Conservation (phyloP, 805 yeast species). For the Candida silvatica region DNA sequence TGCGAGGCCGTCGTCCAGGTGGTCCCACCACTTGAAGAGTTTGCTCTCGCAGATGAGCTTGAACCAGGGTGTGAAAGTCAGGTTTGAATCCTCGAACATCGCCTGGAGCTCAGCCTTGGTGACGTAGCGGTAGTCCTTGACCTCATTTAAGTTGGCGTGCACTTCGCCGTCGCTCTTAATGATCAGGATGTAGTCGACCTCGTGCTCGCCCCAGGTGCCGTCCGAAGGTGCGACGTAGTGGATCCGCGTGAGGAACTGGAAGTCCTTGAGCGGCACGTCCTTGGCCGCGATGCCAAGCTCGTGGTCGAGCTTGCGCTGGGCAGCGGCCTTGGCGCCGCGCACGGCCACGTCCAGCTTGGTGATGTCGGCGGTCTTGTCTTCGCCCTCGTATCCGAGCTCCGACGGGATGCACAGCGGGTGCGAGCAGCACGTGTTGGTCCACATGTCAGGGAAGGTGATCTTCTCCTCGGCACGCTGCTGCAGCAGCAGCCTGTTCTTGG, state of each 20-base stretch:
- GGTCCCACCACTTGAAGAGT: conserved; percentile 91
- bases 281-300: conserved; percentile 72
- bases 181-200: conserved; percentile 88
- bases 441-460: conserved; percentile 91
- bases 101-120: conserved; percentile 51
- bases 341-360: conserved; percentile 45
- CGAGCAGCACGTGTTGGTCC: conserved; percentile 99
- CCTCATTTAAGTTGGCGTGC: conserved; percentile 71
- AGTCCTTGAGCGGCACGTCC: conserved; percentile 55
- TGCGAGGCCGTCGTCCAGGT: conserved; percentile 45
- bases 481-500: conserved; percentile 63
- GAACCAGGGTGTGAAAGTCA: conserved; percentile 96
- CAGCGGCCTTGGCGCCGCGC: conserved; percentile 78
- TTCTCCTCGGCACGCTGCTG: conserved; percentile 97
- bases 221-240: conserved; percentile 86
- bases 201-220: conserved; percentile 94
- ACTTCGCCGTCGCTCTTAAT: conserved; percentile 44
- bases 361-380: conserved; percentile 12
- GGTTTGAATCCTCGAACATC: conserved; percentile 60
- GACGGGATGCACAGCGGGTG: conserved; percentile 83
- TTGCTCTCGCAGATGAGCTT: conserved; percentile 88
- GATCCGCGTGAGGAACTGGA: conserved; percentile 83
- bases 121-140: conserved; percentile 73
- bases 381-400: conserved; percentile 58
- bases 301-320: conserved; percentile 85